Evolutionary conservation across 441 rosid species (phyloP).

Genomic region (Euphorbia corollata): DNA sequence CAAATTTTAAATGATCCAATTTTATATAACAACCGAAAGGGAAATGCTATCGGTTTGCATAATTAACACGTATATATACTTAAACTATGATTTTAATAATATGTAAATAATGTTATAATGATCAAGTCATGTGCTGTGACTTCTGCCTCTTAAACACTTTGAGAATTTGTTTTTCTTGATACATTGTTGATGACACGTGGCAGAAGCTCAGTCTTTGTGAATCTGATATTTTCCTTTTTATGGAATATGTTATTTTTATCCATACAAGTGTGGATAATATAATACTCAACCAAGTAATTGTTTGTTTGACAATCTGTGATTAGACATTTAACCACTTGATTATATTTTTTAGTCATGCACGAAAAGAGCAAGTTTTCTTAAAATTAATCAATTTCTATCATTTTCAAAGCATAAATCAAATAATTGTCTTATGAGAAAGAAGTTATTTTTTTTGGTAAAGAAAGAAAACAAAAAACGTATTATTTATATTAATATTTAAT

Average conservation of each 20-base stretch:
- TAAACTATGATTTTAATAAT: neutral
- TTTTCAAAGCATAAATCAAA: neutral
- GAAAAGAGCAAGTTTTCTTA: constrained; percentile 13
- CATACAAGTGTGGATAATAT: neutral
- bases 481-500: neutral
- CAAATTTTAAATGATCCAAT: neutral
- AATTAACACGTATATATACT: neutral
- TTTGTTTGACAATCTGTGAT: constrained; percentile 13
- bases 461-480: neutral
- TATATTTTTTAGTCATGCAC: constrained; percentile 21
- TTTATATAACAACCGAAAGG: neutral
- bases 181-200: constrained; percentile 10
- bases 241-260: no score
- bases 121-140: constrained; percentile 7
- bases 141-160: constrained; percentile 3
- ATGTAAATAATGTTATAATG: neutral
- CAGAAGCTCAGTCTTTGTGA: constrained; percentile 1
- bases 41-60: neutral
- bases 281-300: constrained; percentile 10
- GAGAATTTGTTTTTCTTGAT: neutral
- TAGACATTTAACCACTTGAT: constrained; percentile 26
- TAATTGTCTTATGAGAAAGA: neutral
- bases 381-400: neutral
- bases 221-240: constrained; percentile 16
- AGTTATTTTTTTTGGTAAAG: neutral